phyloP scores from a whole-genome alignment of 192 early-diverging fungal species.

The Entophlyctis helioformis region DNA sequence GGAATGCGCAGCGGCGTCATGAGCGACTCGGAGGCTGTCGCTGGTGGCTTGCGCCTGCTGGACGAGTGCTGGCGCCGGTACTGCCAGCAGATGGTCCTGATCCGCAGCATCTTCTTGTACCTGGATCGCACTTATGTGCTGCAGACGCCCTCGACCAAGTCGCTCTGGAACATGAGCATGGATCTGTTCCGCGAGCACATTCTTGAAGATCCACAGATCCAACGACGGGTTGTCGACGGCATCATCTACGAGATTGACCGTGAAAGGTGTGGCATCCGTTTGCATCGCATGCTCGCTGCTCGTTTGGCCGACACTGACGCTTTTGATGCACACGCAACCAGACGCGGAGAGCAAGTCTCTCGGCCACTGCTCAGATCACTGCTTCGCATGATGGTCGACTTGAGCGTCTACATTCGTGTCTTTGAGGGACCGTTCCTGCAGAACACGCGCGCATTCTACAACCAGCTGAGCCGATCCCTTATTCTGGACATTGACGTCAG shows the following conservation, averaged over 20 bases:
- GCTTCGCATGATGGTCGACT: conserved; percentile 67
- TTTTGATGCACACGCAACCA: too few species aligned
- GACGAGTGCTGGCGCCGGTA: not conserved
- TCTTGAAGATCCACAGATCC: conserved; percentile 10
- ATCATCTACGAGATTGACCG: conserved; percentile 52
- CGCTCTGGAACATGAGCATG: conserved; percentile 84
- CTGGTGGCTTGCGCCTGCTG: not conserved
- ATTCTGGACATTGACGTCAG: too few species aligned
- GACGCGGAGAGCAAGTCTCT: conserved; percentile 46
- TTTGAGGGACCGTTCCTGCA: conserved; percentile 65
- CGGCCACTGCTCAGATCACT: conserved; percentile 39
- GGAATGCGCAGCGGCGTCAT: too few species aligned
- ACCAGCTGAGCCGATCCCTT: too few species aligned
- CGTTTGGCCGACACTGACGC: too few species aligned
- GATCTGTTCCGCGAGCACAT: conserved; percentile 63
- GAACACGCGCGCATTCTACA: too few species aligned
- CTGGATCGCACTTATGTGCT: conserved; percentile 85
- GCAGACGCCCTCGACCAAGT: conserved; percentile 50
- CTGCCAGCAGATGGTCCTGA: conserved; percentile 32
- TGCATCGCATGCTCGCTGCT: not conserved
- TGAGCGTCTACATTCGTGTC: conserved; percentile 53
- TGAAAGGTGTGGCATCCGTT: conserved; percentile 42
- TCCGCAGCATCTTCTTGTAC: conserved; percentile 79
- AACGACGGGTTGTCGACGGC: conserved; percentile 22
- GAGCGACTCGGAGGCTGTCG: not conserved